Percentiles rank a stretch among this genome's conserved stretches.
phyloP scores from a whole-genome alignment of 352 stramenopile species.

The Phytophthora multivora region DNA sequence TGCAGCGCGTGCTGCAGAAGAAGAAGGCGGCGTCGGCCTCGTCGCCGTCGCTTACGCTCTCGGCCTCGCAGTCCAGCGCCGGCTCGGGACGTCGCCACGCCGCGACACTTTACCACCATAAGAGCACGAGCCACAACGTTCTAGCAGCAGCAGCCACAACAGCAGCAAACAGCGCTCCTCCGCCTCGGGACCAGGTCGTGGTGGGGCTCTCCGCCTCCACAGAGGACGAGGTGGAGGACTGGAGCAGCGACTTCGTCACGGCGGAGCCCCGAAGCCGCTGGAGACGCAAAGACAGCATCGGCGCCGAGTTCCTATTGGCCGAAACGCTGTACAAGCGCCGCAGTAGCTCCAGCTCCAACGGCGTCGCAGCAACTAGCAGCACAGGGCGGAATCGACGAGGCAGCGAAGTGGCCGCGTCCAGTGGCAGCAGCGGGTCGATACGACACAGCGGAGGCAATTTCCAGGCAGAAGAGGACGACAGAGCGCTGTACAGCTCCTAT shows the following conservation, averaged over 20 bases:
- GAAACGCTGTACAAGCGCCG: conserved; percentile 31
- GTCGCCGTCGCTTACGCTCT: conserved; percentile 11
- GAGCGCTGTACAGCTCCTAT: conserved; percentile 25
- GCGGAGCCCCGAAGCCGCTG: conserved; percentile 21
- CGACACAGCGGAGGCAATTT: conserved; percentile 27
- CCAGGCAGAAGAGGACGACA: conserved; percentile 26
- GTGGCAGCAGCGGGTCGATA: conserved; percentile 19
- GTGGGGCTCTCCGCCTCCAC: conserved; percentile 68
- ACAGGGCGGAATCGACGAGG: conserved; percentile 10
- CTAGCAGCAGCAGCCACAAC: not conserved
- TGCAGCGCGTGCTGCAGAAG: conserved; percentile 39
- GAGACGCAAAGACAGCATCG: conserved; percentile 44
- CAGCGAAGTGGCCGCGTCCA: conserved; percentile 18
- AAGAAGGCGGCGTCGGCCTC: conserved; percentile 25
- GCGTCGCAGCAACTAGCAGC: not conserved
- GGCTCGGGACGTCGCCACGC: conserved; percentile 11
- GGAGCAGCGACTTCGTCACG: conserved; percentile 64
- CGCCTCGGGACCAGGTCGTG: conserved; percentile 61
- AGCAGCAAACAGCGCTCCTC: not conserved
- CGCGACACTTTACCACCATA: conserved; percentile 24
- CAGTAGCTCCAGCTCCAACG: conserved; percentile 42
- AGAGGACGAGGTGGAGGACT: conserved; percentile 81
- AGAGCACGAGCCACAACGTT: conserved; percentile 6
- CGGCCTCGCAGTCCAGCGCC: conserved; percentile 6
- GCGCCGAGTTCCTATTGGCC: conserved; percentile 25